Conservation (phyloP, 768 basidiomycete genomes). For the Tulasnella sp. region DNA sequence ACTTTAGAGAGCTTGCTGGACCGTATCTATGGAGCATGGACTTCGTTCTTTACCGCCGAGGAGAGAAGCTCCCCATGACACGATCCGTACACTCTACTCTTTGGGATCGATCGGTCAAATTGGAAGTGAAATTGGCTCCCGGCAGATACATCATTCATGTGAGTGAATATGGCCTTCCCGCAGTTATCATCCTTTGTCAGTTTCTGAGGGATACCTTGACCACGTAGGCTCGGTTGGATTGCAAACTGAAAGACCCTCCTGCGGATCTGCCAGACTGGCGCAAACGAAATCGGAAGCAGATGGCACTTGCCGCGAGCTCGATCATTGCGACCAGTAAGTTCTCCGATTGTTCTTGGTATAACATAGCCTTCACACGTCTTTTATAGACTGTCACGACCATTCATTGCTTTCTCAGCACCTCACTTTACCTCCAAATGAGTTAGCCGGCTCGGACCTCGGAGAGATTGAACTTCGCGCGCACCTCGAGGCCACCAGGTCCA, state of each 20-base stretch:
- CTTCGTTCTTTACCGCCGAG: conserved; percentile 47
- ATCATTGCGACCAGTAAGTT: not conserved
- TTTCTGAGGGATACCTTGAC: not conserved
- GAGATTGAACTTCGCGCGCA: not conserved
- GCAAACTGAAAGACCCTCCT: not conserved
- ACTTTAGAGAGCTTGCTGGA: conserved; percentile 48
- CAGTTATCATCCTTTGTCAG: not conserved
- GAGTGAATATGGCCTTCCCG: not conserved
- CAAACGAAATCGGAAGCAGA: not conserved
- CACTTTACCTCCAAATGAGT: not conserved
- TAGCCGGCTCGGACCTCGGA: not conserved
- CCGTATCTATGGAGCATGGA: conserved; percentile 48
- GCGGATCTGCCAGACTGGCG: not conserved
- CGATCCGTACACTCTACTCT: conserved; percentile 29
- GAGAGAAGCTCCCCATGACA: not conserved
- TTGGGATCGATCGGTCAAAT: conserved; percentile 33
- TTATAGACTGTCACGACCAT: not conserved
- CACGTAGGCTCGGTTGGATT: not conserved
- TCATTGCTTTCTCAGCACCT: not conserved
- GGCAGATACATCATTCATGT: conserved; percentile 39
- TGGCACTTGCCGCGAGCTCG: not conserved
- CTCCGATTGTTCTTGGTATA: not conserved
- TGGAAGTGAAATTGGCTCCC: conserved; percentile 30
- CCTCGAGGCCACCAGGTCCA: not conserved
- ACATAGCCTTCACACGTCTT: not conserved